Base-by-base conservation (phyloP, 345 rosid genomes). In the Cardiospermum halicacabum region DNA sequence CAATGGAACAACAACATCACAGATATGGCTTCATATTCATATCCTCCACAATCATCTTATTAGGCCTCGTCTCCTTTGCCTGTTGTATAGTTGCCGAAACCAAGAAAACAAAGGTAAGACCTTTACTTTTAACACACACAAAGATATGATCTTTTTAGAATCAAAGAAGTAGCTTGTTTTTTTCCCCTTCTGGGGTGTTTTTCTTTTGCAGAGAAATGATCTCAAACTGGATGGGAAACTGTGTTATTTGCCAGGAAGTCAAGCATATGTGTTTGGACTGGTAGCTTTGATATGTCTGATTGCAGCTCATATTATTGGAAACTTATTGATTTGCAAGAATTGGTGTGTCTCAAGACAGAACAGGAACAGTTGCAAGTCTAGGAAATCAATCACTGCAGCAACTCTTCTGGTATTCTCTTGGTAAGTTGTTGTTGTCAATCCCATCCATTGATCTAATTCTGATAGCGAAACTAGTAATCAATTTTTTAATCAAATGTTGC, bases 41-140 rank as follows among this genome's bases (percentile, higher is more conserved):
- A 45, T 56, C 68, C 64, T 64, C 50, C 9, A 13, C 56, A 22
- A 24, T 75, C 62, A 21, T 73, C 67, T 69, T 75, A 62, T 85
- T 92, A 19, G 82, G 81, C 64, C 47, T 85, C 7, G 64, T 77
- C 58, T 79, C 92, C 34, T 75, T 82, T 57, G 53, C 76, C 57
- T 80, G 81, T 15, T 87, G 92, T 76, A 24, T 89, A 2, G 25
- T 80, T 21, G 91, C 98, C 5, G 96, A 87, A 75, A 60, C 74
- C 56, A 83, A 80, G 65, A 84, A 72, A 82, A 56, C 85, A 64
- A 78, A 87, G 96, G 96, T 92, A 65, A 12, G 12, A 47, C 11
- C 19, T 39, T n/a, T 11, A 47, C 19, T 47, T 19, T 18, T 0
- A 47, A 11, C 19, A 16, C 9, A 47, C 19, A 16, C 22, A 47